A percentile compares a stretch with the other conserved stretches of the same genome.
These are phyloP conservation scores for Russula sp. DNA, from an alignment of 768 basidiomycete species.

Conservation along the genomic window DNA sequence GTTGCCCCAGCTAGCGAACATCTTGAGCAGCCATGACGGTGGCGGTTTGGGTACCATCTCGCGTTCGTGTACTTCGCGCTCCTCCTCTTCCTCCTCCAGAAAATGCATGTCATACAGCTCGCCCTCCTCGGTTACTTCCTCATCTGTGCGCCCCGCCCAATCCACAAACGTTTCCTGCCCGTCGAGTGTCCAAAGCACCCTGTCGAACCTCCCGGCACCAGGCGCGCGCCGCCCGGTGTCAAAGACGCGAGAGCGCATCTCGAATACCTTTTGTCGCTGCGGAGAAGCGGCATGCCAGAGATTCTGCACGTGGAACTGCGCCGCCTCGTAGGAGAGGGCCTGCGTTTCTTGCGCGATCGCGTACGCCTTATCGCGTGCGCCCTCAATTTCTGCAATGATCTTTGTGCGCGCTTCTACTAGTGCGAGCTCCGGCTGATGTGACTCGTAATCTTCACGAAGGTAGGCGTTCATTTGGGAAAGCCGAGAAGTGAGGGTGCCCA, in stretches of 20 bases:
- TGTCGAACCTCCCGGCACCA: slow-evolving; percentile 54
- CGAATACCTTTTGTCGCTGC: slow-evolving; percentile 57
- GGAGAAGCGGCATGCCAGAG: slow-evolving; percentile 62
- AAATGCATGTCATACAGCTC: slow-evolving; percentile 29
- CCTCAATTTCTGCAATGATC: slow-evolving; percentile 47
- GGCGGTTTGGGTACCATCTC: slow-evolving; percentile 61
- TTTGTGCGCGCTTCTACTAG: slow-evolving; percentile 43
- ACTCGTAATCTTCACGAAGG: slow-evolving; percentile 55
- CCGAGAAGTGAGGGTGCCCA: slow-evolving; percentile 48
- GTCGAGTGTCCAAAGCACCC: slow-evolving; percentile 66
- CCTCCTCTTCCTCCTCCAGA: slow-evolving; percentile 39
- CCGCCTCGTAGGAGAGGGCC: slow-evolving; percentile 65
- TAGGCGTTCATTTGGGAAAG: slow-evolving; percentile 50
- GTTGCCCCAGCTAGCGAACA: slow-evolving; percentile 74
- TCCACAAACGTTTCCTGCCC: slow-evolving; percentile 60
- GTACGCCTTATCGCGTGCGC: slow-evolving; percentile 44
- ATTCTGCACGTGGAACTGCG: slow-evolving; percentile 58
- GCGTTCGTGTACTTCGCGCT: slow-evolving; percentile 50
- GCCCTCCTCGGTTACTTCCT: slow-evolving; percentile 69
- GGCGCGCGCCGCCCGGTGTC: slow-evolving; percentile 51
- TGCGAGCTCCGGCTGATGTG: slow-evolving; percentile 43
- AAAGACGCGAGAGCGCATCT: slow-evolving; percentile 61
- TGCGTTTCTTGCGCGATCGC: slow-evolving; percentile 54
- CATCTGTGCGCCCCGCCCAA: slow-evolving; percentile 62
- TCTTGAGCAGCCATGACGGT: slow-evolving; percentile 66